These are phyloP conservation scores for Berberis vulgaris DNA, from an alignment of 164 flowering plant species.

Conservation along the genomic window DNA sequence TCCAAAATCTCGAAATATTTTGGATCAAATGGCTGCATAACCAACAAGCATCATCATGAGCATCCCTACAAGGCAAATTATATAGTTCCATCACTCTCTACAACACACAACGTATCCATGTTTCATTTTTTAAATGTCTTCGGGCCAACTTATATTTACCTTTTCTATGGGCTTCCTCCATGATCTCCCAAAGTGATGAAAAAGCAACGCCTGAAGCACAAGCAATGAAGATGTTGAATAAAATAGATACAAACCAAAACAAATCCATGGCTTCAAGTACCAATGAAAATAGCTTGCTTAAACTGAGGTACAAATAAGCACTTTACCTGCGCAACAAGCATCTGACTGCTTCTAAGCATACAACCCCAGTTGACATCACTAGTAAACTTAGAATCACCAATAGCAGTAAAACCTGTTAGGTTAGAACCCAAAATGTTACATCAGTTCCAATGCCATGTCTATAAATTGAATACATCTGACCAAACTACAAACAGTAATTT, in stretches of 20 bases:
- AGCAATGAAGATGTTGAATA: background rate
- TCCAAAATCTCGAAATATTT: slow-evolving; percentile 63
- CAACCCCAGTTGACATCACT: slow-evolving; percentile 95
- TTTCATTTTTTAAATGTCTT: background rate
- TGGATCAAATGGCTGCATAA: slow-evolving; percentile 54
- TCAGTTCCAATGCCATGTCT: background rate
- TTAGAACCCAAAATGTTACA: slow-evolving; percentile 1
- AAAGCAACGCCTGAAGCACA: slow-evolving; percentile 60
- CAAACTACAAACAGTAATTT: background rate
- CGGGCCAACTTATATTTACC: slow-evolving; percentile 25
- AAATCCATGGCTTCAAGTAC: background rate
- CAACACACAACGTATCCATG: background rate
- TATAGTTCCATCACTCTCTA: slow-evolving; percentile 3
- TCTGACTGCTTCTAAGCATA: slow-evolving; percentile 97
- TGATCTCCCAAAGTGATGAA: slow-evolving; percentile 72
- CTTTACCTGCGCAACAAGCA: slow-evolving; percentile 91
- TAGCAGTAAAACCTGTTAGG: slow-evolving; percentile 57
- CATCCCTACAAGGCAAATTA: too few species aligned
- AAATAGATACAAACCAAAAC: background rate
- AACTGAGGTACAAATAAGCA: background rate
- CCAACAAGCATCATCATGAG: slow-evolving; percentile 1
- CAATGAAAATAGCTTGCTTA: background rate
- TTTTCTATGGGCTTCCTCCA: slow-evolving; percentile 65
- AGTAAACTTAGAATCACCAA: slow-evolving; percentile 67
- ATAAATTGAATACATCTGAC: too few species aligned